A percentile compares a stretch with the other conserved stretches of the same genome.
Conservation (phyloP, 768 basidiomycete species). For the Tubosaeta sp. region DNA sequence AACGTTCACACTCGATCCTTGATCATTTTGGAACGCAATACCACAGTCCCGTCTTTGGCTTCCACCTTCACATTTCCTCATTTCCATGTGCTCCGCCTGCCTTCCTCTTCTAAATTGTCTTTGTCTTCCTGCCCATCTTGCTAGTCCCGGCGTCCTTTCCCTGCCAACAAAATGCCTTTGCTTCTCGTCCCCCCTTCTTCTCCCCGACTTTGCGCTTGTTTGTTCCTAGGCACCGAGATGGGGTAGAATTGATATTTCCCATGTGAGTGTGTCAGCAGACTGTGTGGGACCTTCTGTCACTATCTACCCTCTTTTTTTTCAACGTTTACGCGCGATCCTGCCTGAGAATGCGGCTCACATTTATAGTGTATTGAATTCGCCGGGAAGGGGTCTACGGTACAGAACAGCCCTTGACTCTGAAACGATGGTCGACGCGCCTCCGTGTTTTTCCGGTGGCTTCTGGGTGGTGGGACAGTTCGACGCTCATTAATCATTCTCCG, state of each 20-base stretch:
- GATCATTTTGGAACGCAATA: background rate
- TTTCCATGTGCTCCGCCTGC: background rate
- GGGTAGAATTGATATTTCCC: background rate
- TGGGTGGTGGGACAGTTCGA: background rate
- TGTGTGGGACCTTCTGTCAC: background rate
- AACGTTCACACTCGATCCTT: background rate
- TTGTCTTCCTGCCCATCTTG: background rate
- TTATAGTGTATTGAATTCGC: background rate
- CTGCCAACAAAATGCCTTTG: background rate
- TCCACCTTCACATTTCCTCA: background rate
- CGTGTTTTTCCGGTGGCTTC: background rate
- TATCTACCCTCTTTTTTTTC: background rate
- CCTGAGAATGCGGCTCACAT: background rate
- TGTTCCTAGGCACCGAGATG: conserved; percentile 1
- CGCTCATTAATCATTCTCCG: background rate
- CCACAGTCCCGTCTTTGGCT: background rate
- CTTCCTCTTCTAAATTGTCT: conserved; percentile 2
- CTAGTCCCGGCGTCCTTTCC: conserved; percentile 1
- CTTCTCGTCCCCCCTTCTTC: background rate
- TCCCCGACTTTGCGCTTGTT: background rate
- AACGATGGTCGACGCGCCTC: background rate
- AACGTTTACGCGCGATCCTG: background rate
- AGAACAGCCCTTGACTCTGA: background rate
- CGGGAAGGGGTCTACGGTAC: background rate
- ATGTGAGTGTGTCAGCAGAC: conserved; percentile 1